These are phyloP conservation scores for Ophiostoma triangulosporum DNA, from an alignment of 2,329 filamentous ascomycete genomes.

Conservation along the genomic window DNA sequence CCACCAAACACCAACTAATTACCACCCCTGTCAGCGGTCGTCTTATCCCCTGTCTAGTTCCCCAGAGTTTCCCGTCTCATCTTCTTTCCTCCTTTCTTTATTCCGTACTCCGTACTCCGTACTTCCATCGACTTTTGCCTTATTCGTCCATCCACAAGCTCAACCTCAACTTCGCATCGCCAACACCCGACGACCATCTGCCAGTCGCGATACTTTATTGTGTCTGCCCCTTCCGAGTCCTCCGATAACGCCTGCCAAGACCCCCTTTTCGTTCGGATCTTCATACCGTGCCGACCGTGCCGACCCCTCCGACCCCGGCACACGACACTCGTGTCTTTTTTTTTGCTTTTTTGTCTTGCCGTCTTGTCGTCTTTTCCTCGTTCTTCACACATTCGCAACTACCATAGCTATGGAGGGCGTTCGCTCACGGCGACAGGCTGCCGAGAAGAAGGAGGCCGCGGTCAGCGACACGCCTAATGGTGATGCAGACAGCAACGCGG, in stretches of 20 bases:
- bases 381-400: not conserved
- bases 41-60: conserved; percentile 2
- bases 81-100: not conserved
- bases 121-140: not conserved
- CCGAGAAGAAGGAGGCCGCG: conserved; percentile 15
- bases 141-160: not conserved
- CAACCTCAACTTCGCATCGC: conserved; percentile 1
- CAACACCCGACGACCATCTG: not conserved
- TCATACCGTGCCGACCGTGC: not conserved
- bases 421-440: conserved; percentile 18
- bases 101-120: not conserved
- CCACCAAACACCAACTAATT: not conserved
- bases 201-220: not conserved
- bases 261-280: not conserved
- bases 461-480: conserved; percentile 14
- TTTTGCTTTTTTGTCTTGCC: not conserved
- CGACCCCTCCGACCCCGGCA: not conserved
- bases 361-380: not conserved
- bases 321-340: not conserved
- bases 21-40: not conserved
- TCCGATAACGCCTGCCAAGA: not conserved
- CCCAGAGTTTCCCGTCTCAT: not conserved
- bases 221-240: not conserved
- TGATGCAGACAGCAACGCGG: conserved; percentile 2
- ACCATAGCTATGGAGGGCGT: conserved; percentile 17